Conservation (phyloP, 352 stramenopile species). For the Chloridella minuta region DNA sequence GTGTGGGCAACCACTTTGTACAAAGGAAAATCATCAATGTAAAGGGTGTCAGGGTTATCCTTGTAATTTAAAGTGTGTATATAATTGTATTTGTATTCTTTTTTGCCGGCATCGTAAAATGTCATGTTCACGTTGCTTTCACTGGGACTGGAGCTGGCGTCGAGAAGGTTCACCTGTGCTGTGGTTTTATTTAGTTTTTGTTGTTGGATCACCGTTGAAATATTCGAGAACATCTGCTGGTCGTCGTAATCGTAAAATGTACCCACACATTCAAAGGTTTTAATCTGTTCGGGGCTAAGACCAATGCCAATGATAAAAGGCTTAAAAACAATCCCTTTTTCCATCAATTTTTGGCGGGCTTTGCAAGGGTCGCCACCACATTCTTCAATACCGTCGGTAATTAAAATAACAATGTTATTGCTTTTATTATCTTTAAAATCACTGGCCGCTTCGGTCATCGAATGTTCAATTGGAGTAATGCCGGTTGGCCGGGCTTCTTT, state of each 20-base stretch:
- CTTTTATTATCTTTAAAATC: neutral
- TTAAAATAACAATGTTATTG: neutral
- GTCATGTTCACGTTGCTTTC: neutral
- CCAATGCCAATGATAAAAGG: neutral
- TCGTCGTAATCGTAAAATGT: neutral
- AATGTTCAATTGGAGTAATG: neutral
- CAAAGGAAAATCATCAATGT: neutral
- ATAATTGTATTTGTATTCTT: neutral
- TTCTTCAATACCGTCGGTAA: neutral
- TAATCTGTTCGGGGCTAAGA: neutral
- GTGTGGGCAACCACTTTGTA: neutral
- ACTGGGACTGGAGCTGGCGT: neutral
- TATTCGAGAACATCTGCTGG: neutral
- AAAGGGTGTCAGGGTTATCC: neutral
- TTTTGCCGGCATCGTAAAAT: neutral
- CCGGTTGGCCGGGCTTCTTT: neutral
- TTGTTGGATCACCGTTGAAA: neutral
- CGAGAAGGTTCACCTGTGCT: neutral
- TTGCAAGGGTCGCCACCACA: neutral
- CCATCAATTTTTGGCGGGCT: neutral
- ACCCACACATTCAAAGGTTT: neutral
- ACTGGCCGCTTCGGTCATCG: neutral
- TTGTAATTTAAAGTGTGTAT: neutral
- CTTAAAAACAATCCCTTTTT: neutral
- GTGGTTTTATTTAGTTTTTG: constrained; percentile 4